A percentile compares a stretch with the other conserved stretches of the same genome.
These are phyloP conservation scores for Oryza punctata DNA, from an alignment of 176 grass and related monocot genomes.

Conservation along the genomic window DNA sequence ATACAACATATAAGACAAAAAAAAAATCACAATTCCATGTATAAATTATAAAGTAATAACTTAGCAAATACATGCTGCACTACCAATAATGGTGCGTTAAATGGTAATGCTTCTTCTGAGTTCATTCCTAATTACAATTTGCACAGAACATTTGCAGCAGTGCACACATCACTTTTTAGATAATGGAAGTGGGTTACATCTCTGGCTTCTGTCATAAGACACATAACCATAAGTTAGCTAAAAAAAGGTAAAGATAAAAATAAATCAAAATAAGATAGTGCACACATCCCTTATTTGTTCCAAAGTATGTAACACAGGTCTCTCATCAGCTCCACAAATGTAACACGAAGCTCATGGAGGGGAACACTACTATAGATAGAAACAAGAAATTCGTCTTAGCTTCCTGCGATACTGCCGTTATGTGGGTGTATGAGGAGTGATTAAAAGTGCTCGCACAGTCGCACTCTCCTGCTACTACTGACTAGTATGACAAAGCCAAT, in stretches of 20 bases:
- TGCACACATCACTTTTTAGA: not conserved
- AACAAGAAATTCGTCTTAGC: not conserved
- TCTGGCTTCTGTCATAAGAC: no score
- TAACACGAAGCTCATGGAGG: not conserved
- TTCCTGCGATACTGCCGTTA: not conserved
- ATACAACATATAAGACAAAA: slow-evolving; percentile 3
- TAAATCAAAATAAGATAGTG: no score
- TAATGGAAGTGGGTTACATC: no score
- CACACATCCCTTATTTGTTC: not conserved
- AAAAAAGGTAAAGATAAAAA: no score
- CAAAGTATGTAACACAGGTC: not conserved
- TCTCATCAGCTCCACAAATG: slow-evolving; percentile 1
- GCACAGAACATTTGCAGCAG: not conserved
- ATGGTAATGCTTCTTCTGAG: not conserved
- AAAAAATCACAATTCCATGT: no score
- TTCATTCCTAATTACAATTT: not conserved
- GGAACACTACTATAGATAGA: not conserved
- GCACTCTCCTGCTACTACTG: not conserved
- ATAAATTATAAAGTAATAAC: not conserved
- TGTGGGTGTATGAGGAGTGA: not conserved
- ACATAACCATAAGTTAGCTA: no score
- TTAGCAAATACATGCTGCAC: not conserved
- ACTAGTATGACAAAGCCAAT: not conserved
- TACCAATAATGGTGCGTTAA: not conserved
- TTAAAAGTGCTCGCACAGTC: not conserved